Evolutionary conservation across 2,329 filamentous ascomycete species (phyloP).

Genomic region (Lomentospora prolificans): DNA sequence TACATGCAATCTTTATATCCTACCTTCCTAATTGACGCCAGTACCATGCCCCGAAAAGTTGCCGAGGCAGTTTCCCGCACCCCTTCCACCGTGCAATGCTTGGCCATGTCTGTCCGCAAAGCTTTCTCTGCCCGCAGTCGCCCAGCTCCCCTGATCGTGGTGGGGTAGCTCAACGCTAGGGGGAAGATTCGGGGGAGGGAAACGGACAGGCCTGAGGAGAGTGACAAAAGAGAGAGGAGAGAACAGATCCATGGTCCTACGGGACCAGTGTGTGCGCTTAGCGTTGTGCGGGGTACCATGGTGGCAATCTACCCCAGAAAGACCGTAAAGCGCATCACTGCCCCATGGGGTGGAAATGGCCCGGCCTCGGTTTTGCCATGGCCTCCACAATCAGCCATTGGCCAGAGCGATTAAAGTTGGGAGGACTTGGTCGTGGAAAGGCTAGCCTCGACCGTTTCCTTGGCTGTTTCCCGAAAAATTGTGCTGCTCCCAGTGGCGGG

Average conservation of each 20-base stretch:
- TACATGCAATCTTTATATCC: background rate
- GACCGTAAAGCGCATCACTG: too few species aligned
- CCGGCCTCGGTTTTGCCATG: background rate
- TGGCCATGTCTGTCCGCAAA: too few species aligned
- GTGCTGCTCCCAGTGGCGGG: background rate
- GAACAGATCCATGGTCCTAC: background rate
- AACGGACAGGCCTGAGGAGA: too few species aligned
- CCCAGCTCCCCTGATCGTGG: background rate
- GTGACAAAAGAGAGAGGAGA: background rate
- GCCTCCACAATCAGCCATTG: background rate
- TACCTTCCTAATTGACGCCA: background rate
- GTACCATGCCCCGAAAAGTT: background rate
- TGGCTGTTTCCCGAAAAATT: too few species aligned
- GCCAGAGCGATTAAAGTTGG: background rate
- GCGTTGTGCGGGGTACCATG: background rate
- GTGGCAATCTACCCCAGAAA: too few species aligned
- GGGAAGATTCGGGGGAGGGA: too few species aligned
- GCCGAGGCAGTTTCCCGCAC: background rate
- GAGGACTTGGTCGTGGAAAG: background rate
- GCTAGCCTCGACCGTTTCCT: too few species aligned
- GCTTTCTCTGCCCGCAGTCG: background rate
- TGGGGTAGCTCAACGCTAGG: background rate
- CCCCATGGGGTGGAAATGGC: background rate
- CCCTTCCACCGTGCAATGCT: background rate
- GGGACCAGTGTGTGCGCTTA: too few species aligned